Evolutionary conservation across 208 protist species (phyloP), one percentile per base, ranked within the genome.

Genomic region (Leishmania aethiopica): DNA sequence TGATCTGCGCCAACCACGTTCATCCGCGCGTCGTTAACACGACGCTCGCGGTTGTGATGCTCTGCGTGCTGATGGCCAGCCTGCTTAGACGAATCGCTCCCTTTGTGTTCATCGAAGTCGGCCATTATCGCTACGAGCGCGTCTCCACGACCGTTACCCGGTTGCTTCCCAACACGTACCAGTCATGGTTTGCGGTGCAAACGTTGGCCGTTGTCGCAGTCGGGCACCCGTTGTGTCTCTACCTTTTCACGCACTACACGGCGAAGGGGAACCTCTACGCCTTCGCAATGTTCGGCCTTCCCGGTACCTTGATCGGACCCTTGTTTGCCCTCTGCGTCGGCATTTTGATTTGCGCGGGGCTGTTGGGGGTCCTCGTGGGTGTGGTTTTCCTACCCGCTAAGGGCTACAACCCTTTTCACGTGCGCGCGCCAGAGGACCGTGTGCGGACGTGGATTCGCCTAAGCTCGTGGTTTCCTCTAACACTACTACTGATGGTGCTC

Each of bases 211-310:
- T 71, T 62, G 45, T 86, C 22, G 70, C 78, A 7, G 55, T 69
- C 19, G 82, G 45, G 3, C 74, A 79, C 42, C 82, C 78, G 62
- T 49, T 86, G 40, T 86, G 40, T 42, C 57, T 86, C 32, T 79
- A 79, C 66, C 60, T 86, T 35, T 86, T 82, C 64, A 86, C 82
- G 28, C 77, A 86, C 82, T 75, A 55, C 72, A 82, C 78, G 0
- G n/a, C 1, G 47, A 28, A 59, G 19, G 73, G 75, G 1, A 64
- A 53, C n/a, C 72, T 82, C 32, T 82, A 82, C 73, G 82, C 72
- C 40, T 74, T 86, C 64, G 82, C 82, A 17, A 80, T 78, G 73
- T 79, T 86, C 55, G 62, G 66, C 28, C 66, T 80, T 49, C 60
- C 82, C 4, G 28, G 28, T 1, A 51, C 62, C 11, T 73, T 69